Evolutionary conservation across 1,284 basidiomycete genomes (phyloP), one percentile per base, ranked within the genome.

Genomic region (Apiotrichum sp.): DNA sequence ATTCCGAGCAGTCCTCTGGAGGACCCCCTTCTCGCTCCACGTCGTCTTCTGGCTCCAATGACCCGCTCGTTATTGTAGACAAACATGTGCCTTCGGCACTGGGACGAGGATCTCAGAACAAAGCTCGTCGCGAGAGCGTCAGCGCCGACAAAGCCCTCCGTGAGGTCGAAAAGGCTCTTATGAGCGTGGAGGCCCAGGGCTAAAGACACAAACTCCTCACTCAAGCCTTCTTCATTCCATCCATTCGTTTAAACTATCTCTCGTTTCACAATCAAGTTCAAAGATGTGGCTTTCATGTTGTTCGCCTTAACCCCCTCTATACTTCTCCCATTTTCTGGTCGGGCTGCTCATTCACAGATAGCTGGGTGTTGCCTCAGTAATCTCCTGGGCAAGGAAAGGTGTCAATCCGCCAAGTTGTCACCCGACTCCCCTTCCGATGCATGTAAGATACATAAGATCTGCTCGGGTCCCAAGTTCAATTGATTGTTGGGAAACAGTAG

Each of bases 111-210:
- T 41, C 41, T 34, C 14, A 47, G 38, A 35, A 38, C 11, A 61
- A 60, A 54, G 42, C 42, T 43, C 64, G 68, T 47, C 62, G 73
- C 49, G 71, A 73, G 57, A 74, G 73, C 48, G 57, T 71, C 11
- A 70, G 83, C 47, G 85, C 84, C 58, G 76, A 78, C 14, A 84
- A 84, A 64, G 82, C 82, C 2, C 80, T 88, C 76, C 81, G 81
- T 59, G 85, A 87, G 63, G 82, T 89, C 41, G 84, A 88, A 76
- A 83, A 85, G 77, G 86, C 86, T 33, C 84, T 91, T 82, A 84
- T 67, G 44, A 65, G 66, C 42, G 70, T 72, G 9, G 65, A 67
- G 44, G 57, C 64, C 13, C 58, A 65, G 50, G 62, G 62, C 3
- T 64, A 55, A 50, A 35, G 43, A 16, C n/a, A 16, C 40, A 22